Conservation (phyloP, 108 stramenopile species). For the Heterococcus sp. region DNA sequence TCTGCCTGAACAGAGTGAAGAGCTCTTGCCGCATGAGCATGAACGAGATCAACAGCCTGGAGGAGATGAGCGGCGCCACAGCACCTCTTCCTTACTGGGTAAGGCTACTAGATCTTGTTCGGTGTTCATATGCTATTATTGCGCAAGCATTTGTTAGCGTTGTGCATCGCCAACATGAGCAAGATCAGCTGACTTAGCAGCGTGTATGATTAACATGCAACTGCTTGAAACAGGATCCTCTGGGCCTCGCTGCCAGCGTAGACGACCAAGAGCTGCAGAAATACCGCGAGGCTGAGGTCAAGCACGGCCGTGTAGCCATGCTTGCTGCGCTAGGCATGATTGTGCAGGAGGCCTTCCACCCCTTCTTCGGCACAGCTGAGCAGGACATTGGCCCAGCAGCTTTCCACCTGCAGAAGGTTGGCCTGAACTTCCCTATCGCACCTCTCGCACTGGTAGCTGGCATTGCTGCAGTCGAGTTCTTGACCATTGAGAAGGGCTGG, state of each 20-base stretch:
- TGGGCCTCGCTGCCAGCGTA: too few species aligned
- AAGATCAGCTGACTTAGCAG: too few species aligned
- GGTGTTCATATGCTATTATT: too few species aligned
- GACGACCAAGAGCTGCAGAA: too few species aligned
- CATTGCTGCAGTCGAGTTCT: neutral
- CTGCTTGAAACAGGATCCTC: too few species aligned
- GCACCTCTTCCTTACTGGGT: neutral
- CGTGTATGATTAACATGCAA: too few species aligned
- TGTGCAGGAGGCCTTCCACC: conserved; percentile 50
- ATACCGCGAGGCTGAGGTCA: too few species aligned
- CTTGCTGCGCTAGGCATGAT: conserved; percentile 59
- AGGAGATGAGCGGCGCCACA: neutral
- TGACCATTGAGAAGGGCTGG: neutral
- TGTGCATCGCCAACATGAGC: too few species aligned
- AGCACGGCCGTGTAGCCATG: conserved; percentile 68
- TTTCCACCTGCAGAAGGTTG: neutral
- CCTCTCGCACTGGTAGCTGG: neutral
- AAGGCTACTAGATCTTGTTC: too few species aligned
- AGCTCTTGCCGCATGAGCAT: neutral
- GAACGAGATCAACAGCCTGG: neutral
- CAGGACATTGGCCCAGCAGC: neutral
- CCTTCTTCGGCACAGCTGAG: conserved; percentile 60
- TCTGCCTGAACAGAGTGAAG: too few species aligned
- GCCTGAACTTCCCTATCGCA: neutral
- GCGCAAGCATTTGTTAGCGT: too few species aligned